Evolutionary conservation across 2,329 filamentous ascomycete genomes (phyloP), one percentile per base, ranked within the genome.

Genomic region (Ilyonectria sp.): DNA sequence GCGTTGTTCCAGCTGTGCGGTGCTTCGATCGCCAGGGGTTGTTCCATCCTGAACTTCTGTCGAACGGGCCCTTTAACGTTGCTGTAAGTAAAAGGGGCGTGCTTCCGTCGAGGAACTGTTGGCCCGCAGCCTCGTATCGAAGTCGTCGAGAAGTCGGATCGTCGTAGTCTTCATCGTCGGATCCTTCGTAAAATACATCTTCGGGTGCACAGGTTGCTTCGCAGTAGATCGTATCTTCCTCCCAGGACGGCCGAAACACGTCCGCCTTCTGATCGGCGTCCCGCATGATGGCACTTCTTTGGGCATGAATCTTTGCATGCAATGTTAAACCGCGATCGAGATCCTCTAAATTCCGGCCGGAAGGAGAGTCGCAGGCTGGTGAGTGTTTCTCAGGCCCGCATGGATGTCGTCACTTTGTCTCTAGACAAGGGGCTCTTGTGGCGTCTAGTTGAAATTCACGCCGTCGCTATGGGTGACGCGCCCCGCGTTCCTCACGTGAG

Each of bases 11-110:
- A 31, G 66, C 44, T 9, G 76, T 78, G 37, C 75, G 71, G 23
- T 72, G 59, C 35, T 77, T 78, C 50, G 77, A 77, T 47, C 70
- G 71, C 80, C 80, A 81, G 6, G 80, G 80, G 53, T 81, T 81
- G 5, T 70, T 56, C 79, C 78, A 80, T 44, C 75, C 72, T 6
- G 75, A 74, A 7, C 54, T 69, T 35, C 61, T 46, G 23, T 86
- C 83, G 70, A 93, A 92, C 0, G 91, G 92, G 0, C 91, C 92
- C 66, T 81, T 85, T 3, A 93, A 81, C 6, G 81, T 79, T 7
- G 91, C 87, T 13, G 92, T 91, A 3, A 90, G 77, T 3, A 94
- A 82, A 26, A 86, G 74, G 0, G 91, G 85, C 2, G 84, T 75
- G 33, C 84, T 80, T 0, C 91, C 92, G 7, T 83, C 79, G 43